Conservation (phyloP, 208 protist genomes). For the Acanthamoeba divionensis region DNA sequence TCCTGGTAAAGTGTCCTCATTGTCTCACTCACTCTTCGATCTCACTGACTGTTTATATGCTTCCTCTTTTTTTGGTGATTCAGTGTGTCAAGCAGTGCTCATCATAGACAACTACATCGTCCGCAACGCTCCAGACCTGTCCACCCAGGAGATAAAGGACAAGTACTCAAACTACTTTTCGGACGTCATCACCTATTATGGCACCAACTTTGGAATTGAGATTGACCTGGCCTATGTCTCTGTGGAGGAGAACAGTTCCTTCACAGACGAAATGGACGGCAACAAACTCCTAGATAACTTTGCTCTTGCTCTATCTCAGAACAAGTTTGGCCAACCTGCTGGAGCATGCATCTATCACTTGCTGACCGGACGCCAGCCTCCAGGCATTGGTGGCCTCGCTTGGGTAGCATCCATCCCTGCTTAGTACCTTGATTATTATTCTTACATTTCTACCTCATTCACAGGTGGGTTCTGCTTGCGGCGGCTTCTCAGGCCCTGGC, state of each 20-base stretch:
- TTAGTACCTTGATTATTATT: too few species aligned
- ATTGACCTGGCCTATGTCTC: background rate
- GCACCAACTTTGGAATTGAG: background rate
- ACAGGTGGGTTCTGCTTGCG: background rate
- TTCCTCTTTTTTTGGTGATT: background rate
- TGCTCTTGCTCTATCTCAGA: background rate
- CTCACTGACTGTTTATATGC: background rate
- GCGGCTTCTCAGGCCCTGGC: background rate
- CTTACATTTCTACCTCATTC: too few species aligned
- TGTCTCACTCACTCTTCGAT: background rate
- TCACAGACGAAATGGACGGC: background rate
- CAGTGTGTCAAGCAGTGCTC: background rate
- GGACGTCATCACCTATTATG: slow-evolving; percentile 6
- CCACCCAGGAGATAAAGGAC: background rate
- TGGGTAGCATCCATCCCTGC: too few species aligned
- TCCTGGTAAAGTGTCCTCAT: background rate
- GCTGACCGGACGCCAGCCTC: background rate
- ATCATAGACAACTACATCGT: slow-evolving; percentile 35
- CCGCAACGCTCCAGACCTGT: background rate
- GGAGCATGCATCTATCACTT: slow-evolving; percentile 6
- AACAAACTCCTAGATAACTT: background rate
- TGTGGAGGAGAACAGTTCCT: background rate
- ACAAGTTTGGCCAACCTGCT: background rate
- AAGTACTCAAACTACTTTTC: background rate
- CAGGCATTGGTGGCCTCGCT: background rate